Conservation (phyloP, 495 filamentous ascomycete species). For the Letharia lupina region DNA sequence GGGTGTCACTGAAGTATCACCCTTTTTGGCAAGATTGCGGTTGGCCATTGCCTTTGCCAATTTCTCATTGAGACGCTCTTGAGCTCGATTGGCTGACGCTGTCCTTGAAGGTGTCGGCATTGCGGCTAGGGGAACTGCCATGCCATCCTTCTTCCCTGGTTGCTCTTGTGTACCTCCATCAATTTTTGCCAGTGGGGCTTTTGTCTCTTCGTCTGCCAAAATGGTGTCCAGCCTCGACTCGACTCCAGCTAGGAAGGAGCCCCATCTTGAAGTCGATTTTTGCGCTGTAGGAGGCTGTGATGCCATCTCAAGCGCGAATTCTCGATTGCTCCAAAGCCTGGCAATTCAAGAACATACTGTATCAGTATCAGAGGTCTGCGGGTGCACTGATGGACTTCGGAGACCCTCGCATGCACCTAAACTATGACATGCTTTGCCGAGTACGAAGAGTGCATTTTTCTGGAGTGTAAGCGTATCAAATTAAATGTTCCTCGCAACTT, state of each 20-base stretch:
- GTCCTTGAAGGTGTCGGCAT: conserved; percentile 28
- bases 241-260: conserved; percentile 81
- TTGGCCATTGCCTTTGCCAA: conserved; percentile 60
- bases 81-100: conserved; percentile 51
- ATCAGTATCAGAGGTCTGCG: background rate
- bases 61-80: conserved; percentile 77
- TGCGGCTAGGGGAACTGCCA: conserved; percentile 23
- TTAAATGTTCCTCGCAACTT: background rate
- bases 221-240: conserved; percentile 91
- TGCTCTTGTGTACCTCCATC: conserved; percentile 29
- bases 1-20: conserved; percentile 23
- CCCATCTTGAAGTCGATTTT: conserved; percentile 51
- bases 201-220: conserved; percentile 61
- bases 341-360: conserved; percentile 8
- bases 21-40: conserved; percentile 28
- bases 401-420: conserved; percentile 3
- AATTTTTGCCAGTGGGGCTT: conserved; percentile 1
- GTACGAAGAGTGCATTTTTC: background rate
- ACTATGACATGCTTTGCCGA: background rate
- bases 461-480: background rate
- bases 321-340: background rate
- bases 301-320: conserved; percentile 19
- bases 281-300: conserved; percentile 18
- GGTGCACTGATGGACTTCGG: background rate
- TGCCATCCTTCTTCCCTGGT: conserved; percentile 21